These are phyloP conservation scores for Eucalyptus grandis DNA, from an alignment of 345 rosid species.

Conservation along the genomic window DNA sequence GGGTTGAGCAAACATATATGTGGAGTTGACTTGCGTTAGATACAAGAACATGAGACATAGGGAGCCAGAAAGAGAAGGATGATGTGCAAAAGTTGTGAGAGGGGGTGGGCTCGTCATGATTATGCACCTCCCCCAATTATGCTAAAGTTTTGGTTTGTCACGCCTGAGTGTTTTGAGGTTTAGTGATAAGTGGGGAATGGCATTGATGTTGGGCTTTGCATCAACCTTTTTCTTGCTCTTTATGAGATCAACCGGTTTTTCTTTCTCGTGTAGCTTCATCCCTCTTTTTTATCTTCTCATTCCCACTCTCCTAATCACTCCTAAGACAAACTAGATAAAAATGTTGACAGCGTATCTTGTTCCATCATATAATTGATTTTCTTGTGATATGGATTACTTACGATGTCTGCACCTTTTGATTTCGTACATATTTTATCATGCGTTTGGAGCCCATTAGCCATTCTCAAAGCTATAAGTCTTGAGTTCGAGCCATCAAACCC, in stretches of 20 bases:
- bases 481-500: background rate
- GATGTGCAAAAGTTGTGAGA: conserved; percentile 1
- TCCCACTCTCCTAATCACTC: background rate
- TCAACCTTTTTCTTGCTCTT: background rate
- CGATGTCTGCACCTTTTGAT: background rate
- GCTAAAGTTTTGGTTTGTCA: conserved; percentile 22
- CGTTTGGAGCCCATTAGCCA: background rate
- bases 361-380: background rate
- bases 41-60: background rate
- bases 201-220: background rate
- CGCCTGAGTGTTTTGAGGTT: conserved; percentile 36
- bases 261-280: background rate
- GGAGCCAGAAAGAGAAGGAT: conserved; percentile 21
- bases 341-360: background rate
- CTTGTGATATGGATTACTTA: background rate
- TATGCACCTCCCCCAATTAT: conserved; percentile 92
- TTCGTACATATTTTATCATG: background rate
- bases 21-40: conserved; percentile 5
- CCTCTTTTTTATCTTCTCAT: background rate
- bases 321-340: background rate
- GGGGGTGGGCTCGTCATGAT: conserved; percentile 49
- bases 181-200: conserved; percentile 9
- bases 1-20: background rate
- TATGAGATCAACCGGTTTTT: background rate
- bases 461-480: background rate